Evolutionary conservation across 805 yeast genomes (phyloP).

Genomic region (Nematodospora valgi): DNA sequence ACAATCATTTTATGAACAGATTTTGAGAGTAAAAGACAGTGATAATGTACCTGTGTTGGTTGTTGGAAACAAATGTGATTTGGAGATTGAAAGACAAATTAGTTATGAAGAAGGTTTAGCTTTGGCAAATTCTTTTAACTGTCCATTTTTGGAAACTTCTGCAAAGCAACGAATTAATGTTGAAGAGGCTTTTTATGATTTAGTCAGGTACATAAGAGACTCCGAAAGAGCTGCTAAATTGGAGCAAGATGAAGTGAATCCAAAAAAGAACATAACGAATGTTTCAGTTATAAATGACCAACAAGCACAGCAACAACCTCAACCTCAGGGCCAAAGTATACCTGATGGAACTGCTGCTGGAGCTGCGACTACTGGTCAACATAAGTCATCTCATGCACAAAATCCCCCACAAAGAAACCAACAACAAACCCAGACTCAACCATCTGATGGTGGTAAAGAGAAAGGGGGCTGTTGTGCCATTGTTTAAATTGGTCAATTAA

Average conservation of each 20-base stretch:
- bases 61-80: constrained; percentile 79
- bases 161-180: constrained; percentile 92
- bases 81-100: constrained; percentile 74
- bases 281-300: constrained; percentile 2
- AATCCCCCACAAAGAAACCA: constrained; percentile 10
- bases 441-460: constrained; percentile 22
- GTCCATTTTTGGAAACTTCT: constrained; percentile 84
- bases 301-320: not conserved
- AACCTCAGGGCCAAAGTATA: constrained; percentile 1
- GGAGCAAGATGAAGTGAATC: no score
- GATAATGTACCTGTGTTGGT: constrained; percentile 71
- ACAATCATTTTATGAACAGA: constrained; percentile 72
- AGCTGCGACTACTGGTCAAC: constrained; percentile 7
- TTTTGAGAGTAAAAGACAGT: constrained; percentile 71
- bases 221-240: no score
- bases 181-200: constrained; percentile 73
- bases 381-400: constrained; percentile 9
- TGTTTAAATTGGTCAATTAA: constrained; percentile 19
- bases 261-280: no score
- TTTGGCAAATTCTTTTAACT: constrained; percentile 62
- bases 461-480: constrained; percentile 37
- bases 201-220: constrained; percentile 55
- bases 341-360: constrained; percentile 8
- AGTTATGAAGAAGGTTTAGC: constrained; percentile 58
- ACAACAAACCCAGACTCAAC: constrained; percentile 3